phyloP scores from a whole-genome alignment of 2,329 filamentous ascomycete species.

The Sclerotinia minor region DNA sequence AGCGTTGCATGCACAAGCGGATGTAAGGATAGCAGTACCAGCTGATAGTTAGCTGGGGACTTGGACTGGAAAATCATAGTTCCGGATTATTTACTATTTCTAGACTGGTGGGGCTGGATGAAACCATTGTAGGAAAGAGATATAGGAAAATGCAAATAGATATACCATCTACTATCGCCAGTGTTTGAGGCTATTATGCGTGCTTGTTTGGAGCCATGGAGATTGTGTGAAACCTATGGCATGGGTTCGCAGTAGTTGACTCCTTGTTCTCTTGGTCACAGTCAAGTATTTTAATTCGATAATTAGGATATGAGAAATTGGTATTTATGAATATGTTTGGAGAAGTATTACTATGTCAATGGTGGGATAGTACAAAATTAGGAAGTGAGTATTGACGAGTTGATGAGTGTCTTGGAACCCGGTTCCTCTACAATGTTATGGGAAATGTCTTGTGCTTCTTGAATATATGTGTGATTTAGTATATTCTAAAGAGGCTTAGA shows the following conservation, averaged over 20 bases:
- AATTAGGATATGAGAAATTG: neutral
- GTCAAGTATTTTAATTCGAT: too few species aligned
- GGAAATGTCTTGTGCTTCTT: neutral
- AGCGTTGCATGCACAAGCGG: constrained; percentile 8
- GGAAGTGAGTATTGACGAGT: neutral
- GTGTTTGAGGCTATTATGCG: too few species aligned
- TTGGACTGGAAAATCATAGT: neutral
- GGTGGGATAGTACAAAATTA: neutral
- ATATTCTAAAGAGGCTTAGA: too few species aligned
- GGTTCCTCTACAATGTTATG: neutral
- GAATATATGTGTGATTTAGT: too few species aligned
- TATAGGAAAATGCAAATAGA: constrained; percentile 6
- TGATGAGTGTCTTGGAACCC: too few species aligned
- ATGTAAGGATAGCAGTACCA: constrained; percentile 15
- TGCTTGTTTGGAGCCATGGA: neutral
- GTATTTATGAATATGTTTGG: neutral
- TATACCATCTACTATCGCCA: neutral
- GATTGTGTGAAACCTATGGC: too few species aligned
- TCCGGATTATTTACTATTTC: neutral
- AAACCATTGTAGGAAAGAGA: neutral
- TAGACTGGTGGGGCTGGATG: neutral
- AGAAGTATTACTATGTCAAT: neutral
- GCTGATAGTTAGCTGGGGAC: neutral
- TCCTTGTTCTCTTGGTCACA: too few species aligned
- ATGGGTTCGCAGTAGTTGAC: neutral